These are phyloP conservation scores for Apodospora peruviana DNA, from an alignment of 495 filamentous ascomycete genomes.

Conservation along the genomic window DNA sequence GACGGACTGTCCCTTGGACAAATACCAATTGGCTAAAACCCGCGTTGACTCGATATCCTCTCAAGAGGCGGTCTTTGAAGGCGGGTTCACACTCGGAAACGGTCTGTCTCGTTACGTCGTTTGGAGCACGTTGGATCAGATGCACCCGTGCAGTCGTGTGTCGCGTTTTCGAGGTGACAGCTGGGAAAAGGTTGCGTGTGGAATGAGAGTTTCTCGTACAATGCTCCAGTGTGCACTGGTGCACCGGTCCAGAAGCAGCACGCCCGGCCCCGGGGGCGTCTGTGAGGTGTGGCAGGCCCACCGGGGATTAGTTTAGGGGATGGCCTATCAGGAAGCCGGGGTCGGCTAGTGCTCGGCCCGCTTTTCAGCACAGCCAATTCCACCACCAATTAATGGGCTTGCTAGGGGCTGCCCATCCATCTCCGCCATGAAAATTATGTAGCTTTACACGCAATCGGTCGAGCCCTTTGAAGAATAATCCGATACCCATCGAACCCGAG, in stretches of 20 bases:
- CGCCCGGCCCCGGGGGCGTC: too few species aligned
- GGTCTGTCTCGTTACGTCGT: not conserved
- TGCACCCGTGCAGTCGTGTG: not conserved
- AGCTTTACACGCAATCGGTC: too few species aligned
- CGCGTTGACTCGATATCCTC: not conserved
- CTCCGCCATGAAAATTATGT: too few species aligned
- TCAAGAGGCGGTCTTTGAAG: not conserved
- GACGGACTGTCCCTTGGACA: not conserved
- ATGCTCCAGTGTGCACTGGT: not conserved
- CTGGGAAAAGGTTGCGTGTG: not conserved
- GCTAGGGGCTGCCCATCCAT: too few species aligned
- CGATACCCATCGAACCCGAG: too few species aligned
- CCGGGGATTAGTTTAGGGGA: too few species aligned
- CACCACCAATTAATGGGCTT: not conserved
- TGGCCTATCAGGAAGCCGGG: conserved; percentile 7
- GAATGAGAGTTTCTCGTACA: too few species aligned
- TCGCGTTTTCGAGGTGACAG: not conserved
- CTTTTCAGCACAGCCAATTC: conserved; percentile 3
- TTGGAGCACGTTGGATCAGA: too few species aligned
- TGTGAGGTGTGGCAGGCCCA: too few species aligned
- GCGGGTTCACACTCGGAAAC: not conserved
- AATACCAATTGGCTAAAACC: not conserved
- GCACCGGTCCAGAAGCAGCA: conserved; percentile 3
- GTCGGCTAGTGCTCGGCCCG: not conserved
- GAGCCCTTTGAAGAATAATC: too few species aligned